Evolutionary conservation across 257 asterid species (phyloP), one percentile per base, ranked within the genome.

Genomic region (Vinca minor): DNA sequence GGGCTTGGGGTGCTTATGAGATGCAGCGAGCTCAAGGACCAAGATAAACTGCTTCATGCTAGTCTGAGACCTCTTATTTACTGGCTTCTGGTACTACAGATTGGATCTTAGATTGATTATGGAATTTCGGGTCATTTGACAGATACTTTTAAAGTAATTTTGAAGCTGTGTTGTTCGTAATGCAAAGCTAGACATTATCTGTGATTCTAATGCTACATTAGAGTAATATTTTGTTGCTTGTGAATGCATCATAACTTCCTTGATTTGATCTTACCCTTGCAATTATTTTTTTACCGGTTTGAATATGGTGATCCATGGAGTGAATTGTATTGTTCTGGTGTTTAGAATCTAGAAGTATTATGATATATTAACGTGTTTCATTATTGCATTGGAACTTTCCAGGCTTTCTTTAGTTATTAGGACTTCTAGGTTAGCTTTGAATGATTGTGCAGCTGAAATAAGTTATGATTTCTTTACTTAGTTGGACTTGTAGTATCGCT

Each of bases 1-100:
- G 83, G 76, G 74, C 84, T 59, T 91, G 94, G 95, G 87, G 85
- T 59, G 79, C 84, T 56, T 86, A 86, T 63, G 93, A 84, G 52
- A 38, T 74, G 28, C 94, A 79, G 70, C 81, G 77, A 66, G 72
- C 85, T 79, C 96, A 81, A 70, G 89, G 91, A 65, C 88, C 91
- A 73, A 77, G 95, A 84, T 88, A 76, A 73, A 65, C 65, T 55
- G 56, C 63, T 70, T 65, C 67, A 53, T 68, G 66, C 75, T 66
- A 44, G 75, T 76, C 65, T 31, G 56, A 66, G 67, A 62, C 59
- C 28, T 23, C 70, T 39, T 59, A 49, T 67, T 71, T 62, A 36
- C 74, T 54, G 68, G 62, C 48, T 62, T 56, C 76, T 41, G 82
- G 81, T 81, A 80, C 71, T 57, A 64, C 49, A 26, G 58, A 45